A percentile compares a stretch with the other conserved stretches of the same genome.
Conservation (phyloP, 2,329 filamentous ascomycete species). For the Aspergillus proliferans region DNA sequence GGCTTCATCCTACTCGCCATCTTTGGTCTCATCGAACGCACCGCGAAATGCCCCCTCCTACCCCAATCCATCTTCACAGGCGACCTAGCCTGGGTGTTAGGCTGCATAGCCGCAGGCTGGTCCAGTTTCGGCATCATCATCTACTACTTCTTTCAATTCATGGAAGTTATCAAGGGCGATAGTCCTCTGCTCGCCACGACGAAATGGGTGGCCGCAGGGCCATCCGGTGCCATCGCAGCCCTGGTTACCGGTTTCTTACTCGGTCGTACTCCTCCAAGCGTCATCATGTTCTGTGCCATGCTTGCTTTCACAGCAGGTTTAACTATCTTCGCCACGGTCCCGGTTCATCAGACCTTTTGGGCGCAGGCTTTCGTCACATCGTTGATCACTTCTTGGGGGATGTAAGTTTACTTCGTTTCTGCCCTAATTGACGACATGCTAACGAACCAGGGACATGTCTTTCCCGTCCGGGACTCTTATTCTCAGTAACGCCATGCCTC, state of each 20-base stretch:
- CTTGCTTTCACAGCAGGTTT: constrained; percentile 24
- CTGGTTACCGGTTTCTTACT: constrained; percentile 31
- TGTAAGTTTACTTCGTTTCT: constrained; percentile 13
- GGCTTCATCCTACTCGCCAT: constrained; percentile 47
- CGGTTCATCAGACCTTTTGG: constrained; percentile 37
- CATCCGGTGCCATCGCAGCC: constrained; percentile 27
- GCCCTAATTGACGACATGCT: not conserved
- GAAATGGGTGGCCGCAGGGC: constrained; percentile 18
- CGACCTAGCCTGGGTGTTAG: constrained; percentile 52
- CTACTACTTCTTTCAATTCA: constrained; percentile 47
- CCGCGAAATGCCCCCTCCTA: constrained; percentile 47
- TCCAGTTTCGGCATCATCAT: constrained; percentile 49
- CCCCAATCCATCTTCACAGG: constrained; percentile 46
- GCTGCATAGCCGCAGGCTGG: constrained; percentile 50
- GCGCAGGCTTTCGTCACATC: constrained; percentile 22
- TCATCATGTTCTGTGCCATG: constrained; percentile 29
- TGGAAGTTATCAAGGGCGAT: constrained; percentile 34
- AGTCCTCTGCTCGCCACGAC: constrained; percentile 23
- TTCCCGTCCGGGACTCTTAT: constrained; percentile 58
- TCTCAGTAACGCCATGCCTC: constrained; percentile 48
- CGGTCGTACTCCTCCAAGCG: constrained; percentile 20
- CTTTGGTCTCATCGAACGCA: constrained; percentile 49
- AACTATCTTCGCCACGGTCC: constrained; percentile 32
- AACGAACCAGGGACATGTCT: constrained; percentile 54
- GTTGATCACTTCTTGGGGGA: constrained; percentile 26